Evolutionary conservation across 2,329 filamentous ascomycete genomes (phyloP).

Genomic region (Arthrobotrys entomopaga): DNA sequence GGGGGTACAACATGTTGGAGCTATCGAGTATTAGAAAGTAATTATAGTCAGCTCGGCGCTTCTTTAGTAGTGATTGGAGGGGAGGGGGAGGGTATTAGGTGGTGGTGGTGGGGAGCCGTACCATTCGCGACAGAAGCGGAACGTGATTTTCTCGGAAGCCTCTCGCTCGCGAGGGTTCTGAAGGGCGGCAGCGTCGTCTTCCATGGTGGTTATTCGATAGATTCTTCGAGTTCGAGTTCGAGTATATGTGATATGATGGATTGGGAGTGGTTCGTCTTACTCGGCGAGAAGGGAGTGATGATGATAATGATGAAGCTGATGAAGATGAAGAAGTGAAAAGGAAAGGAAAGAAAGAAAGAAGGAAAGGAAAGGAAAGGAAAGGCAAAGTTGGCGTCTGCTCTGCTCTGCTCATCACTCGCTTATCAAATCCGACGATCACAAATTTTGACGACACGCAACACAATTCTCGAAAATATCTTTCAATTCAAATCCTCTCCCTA

Average conservation of each 20-base stretch:
- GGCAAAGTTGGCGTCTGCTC: neutral
- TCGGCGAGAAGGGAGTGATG: neutral
- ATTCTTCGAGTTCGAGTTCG: neutral
- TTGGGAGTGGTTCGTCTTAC: slow-evolving; percentile 7
- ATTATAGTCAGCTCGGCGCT: slow-evolving; percentile 55
- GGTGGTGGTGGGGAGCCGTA: no score
- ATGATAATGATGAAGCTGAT: slow-evolving; percentile 1
- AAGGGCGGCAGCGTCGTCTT: slow-evolving; percentile 48
- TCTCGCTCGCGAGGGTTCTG: slow-evolving; percentile 54
- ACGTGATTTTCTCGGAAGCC: slow-evolving; percentile 80
- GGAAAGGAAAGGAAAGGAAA: neutral
- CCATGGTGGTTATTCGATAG: slow-evolving; percentile 21
- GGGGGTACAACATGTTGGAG: slow-evolving; percentile 97
- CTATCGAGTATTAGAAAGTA: slow-evolving; percentile 62
- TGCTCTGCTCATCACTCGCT: slow-evolving; percentile 23
- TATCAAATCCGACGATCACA: slow-evolving; percentile 41
- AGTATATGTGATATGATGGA: slow-evolving; percentile 55
- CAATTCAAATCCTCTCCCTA: neutral
- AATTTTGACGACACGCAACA: slow-evolving; percentile 52
- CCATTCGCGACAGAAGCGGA: slow-evolving; percentile 98
- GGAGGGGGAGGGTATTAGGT: no score
- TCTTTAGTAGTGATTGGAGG: neutral
- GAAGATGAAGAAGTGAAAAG: neutral
- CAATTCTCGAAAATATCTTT: slow-evolving; percentile 16
- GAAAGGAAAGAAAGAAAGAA: slow-evolving; percentile 1